Conservation (phyloP, 345 rosid species). For the Rhodomyrtus tomentosa region DNA sequence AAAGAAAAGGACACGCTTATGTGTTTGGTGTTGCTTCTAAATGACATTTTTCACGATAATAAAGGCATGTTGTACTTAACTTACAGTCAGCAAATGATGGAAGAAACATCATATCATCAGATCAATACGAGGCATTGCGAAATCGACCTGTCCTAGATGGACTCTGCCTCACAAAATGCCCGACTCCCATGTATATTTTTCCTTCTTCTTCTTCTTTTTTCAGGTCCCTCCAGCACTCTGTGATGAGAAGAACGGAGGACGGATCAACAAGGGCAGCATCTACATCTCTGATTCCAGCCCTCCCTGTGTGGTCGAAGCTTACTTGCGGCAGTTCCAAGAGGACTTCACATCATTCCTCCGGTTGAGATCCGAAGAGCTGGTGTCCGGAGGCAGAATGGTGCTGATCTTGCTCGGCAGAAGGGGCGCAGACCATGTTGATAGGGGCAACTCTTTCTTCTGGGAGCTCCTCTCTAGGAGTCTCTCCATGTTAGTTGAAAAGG, state of each 20-base stretch:
- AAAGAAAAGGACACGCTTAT: background rate
- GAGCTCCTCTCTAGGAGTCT: slow-evolving; percentile 55
- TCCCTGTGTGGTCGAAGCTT: slow-evolving; percentile 47
- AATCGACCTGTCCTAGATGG: background rate
- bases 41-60: background rate
- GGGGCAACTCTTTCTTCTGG: slow-evolving; percentile 89
- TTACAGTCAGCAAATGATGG: background rate
- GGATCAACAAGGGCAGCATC: slow-evolving; percentile 61
- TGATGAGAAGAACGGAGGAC: slow-evolving; percentile 46
- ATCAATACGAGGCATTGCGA: background rate
- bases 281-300: slow-evolving; percentile 57
- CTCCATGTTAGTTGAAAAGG: slow-evolving; percentile 41
- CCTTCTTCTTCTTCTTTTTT: background rate
- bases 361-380: slow-evolving; percentile 50
- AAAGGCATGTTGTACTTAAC: background rate
- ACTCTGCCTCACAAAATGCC: background rate
- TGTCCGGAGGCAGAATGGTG: slow-evolving; percentile 53
- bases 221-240: slow-evolving; percentile 65
- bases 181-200: background rate
- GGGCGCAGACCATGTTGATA: slow-evolving; percentile 48
- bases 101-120: background rate
- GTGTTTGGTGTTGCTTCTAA: background rate
- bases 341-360: slow-evolving; percentile 62
- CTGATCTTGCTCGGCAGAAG: slow-evolving; percentile 59
- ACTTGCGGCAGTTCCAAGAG: slow-evolving; percentile 51